Evolutionary conservation across 2,329 filamentous ascomycete species (phyloP).

Genomic region (Colletotrichum euphorbiae): DNA sequence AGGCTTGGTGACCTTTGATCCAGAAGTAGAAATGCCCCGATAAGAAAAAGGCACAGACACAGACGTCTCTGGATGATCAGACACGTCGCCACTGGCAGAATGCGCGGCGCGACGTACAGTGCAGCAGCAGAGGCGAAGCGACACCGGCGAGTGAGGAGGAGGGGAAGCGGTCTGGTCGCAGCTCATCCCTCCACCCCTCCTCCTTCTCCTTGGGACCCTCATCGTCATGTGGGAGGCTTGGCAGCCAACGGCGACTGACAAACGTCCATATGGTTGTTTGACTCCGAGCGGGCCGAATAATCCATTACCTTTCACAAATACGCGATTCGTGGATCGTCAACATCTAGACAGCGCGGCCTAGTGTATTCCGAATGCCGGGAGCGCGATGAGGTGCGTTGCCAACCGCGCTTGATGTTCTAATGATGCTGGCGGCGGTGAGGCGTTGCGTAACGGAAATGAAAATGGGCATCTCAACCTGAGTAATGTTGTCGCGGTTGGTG

Average conservation of each 20-base stretch:
- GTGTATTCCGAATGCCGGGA: neutral
- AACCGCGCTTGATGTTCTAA: neutral
- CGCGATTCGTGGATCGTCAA: conserved; percentile 37
- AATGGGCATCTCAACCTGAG: conserved; percentile 4
- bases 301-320: conserved; percentile 39
- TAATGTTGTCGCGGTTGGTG: neutral
- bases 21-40: neutral
- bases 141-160: neutral
- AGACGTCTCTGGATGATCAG: conserved; percentile 23
- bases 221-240: conserved; percentile 33
- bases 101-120: conserved; percentile 12
- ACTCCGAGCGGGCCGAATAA: conserved; percentile 18
- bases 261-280: conserved; percentile 14
- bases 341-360: neutral
- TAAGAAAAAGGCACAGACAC: conserved; percentile 17
- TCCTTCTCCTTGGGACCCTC: neutral
- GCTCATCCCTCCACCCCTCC: conserved; percentile 10
- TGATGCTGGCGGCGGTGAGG: conserved; percentile 11
- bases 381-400: conserved; percentile 18
- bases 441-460: neutral
- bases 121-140: neutral
- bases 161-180: conserved; percentile 26
- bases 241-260: conserved; percentile 22
- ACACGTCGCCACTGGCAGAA: conserved; percentile 29
- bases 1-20: neutral